A percentile compares a stretch with the other conserved stretches of the same genome.
phyloP scores from a whole-genome alignment of 768 basidiomycete species.

The Tricholoma furcatifolium region DNA sequence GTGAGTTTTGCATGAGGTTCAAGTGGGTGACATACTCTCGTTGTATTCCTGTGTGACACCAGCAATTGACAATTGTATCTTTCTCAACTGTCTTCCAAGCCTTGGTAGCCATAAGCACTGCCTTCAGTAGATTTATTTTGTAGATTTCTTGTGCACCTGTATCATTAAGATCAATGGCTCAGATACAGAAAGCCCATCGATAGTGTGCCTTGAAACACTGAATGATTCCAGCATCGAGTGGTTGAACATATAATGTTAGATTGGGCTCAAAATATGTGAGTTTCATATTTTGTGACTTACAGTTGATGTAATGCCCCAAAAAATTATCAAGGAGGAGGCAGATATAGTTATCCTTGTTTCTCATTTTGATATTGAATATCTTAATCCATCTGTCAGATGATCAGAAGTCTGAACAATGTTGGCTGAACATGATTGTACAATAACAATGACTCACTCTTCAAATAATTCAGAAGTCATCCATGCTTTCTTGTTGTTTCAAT shows the following conservation, averaged over 20 bases:
- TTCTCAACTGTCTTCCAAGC: background rate
- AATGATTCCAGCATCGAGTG: constrained; percentile 20
- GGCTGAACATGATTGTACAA: too few species aligned
- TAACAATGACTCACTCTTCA: too few species aligned
- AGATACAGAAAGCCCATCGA: constrained; percentile 20
- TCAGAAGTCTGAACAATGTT: too few species aligned
- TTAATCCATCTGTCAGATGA: background rate
- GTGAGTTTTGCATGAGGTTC: too few species aligned
- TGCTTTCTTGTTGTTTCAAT: too few species aligned
- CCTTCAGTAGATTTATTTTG: background rate
- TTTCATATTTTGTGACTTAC: constrained; percentile 26
- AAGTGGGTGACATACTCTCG: too few species aligned
- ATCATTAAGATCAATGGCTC: constrained; percentile 25
- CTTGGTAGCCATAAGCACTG: background rate
- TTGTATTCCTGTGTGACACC: too few species aligned
- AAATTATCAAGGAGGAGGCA: constrained; percentile 31
- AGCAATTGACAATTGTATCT: too few species aligned
- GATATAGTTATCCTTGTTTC: constrained; percentile 19
- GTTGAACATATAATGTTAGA: constrained; percentile 16
- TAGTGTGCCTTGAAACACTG: constrained; percentile 36
- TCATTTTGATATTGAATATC: constrained; percentile 14
- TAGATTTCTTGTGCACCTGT: background rate
- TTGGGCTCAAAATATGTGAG: constrained; percentile 31
- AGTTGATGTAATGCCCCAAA: constrained; percentile 24
- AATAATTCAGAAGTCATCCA: too few species aligned